A percentile compares a stretch with the other conserved stretches of the same genome.
These are phyloP conservation scores for Rubia yunnanensis DNA, from an alignment of 257 asterid species.

Conservation along the genomic window DNA sequence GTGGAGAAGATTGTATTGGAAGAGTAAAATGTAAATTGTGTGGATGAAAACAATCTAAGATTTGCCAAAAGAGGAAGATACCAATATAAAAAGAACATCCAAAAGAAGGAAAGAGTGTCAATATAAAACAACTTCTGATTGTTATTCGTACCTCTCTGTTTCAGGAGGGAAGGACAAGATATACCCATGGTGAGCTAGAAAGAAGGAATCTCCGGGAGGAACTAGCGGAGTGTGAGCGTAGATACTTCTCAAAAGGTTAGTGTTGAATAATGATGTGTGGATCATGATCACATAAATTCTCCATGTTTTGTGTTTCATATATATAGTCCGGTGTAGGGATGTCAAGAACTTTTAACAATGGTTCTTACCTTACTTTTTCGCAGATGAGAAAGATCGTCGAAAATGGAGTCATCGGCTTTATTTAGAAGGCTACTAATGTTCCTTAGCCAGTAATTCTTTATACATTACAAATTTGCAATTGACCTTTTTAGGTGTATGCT, in stretches of 20 bases:
- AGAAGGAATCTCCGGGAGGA: conserved; percentile 71
- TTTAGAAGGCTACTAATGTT: conserved; percentile 59
- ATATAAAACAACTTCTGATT: no score
- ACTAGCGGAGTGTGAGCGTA: conserved; percentile 70
- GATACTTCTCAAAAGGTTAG: conserved; percentile 68
- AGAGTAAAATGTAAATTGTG: no score
- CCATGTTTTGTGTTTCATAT: neutral
- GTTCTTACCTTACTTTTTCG: conserved; percentile 13
- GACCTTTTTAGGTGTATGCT: neutral
- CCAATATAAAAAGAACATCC: no score
- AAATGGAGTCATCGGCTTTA: conserved; percentile 67
- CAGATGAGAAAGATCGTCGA: conserved; percentile 91
- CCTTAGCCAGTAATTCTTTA: neutral
- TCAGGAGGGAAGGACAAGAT: conserved; percentile 81
- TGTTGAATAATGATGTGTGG: conserved; percentile 9
- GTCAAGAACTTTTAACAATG: neutral
- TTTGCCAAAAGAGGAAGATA: no score
- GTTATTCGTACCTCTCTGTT: neutral
- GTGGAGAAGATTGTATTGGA: no score
- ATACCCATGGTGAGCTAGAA: conserved; percentile 68
- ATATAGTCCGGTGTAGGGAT: neutral
- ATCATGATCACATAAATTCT: neutral
- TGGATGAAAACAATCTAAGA: no score
- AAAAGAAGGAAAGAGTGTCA: no score
- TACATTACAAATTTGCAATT: conserved; percentile 1